These are phyloP conservation scores for Solanum ossicruentum DNA, from an alignment of 257 asterid species.

Conservation along the genomic window DNA sequence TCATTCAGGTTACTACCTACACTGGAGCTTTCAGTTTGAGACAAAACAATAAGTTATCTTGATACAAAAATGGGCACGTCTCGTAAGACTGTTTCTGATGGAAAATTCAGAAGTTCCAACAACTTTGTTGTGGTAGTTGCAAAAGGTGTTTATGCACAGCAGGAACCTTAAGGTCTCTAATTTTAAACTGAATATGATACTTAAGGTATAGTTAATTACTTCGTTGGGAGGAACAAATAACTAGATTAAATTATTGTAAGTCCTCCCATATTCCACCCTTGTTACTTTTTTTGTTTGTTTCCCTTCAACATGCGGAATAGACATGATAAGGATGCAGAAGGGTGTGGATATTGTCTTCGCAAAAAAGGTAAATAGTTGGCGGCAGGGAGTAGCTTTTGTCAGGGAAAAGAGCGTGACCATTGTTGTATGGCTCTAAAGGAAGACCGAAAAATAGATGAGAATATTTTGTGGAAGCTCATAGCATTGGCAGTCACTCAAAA, in stretches of 20 bases:
- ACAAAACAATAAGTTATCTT: background rate
- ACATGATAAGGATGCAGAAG: background rate
- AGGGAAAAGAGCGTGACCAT: background rate
- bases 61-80: background rate
- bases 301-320: background rate
- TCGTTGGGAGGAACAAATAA: background rate
- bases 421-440: background rate
- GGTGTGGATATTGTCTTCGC: background rate
- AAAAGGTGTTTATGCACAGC: background rate
- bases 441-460: background rate
- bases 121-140: background rate
- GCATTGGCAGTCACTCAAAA: background rate
- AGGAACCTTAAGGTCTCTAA: background rate
- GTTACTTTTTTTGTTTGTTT: background rate
- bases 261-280: background rate
- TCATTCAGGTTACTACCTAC: background rate
- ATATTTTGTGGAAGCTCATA: background rate
- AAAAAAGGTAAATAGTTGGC: background rate
- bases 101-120: background rate
- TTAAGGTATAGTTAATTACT: background rate
- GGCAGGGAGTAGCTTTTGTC: background rate
- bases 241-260: background rate
- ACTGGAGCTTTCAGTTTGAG: background rate
- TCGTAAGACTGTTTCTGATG: background rate
- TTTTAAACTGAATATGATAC: background rate